Evolutionary conservation across 2,329 filamentous ascomycete genomes (phyloP).

Genomic region (Cladosporium sphaerospermum): DNA sequence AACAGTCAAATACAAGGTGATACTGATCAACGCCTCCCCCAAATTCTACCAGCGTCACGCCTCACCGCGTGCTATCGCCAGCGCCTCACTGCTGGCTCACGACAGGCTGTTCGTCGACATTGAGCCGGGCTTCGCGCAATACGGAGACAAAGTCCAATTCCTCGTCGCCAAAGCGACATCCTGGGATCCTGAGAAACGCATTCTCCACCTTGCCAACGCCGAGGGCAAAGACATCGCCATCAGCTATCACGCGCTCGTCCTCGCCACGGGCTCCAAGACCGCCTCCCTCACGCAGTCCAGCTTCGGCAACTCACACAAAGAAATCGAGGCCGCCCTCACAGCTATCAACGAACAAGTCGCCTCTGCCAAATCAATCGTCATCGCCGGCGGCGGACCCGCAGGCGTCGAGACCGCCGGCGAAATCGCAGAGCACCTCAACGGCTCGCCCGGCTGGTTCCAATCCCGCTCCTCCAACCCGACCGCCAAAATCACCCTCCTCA

Average conservation of each 20-base stretch:
- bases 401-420: slow-evolving; percentile 35
- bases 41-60: slow-evolving; percentile 48
- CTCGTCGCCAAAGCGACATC: slow-evolving; percentile 43
- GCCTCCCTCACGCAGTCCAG: slow-evolving; percentile 35
- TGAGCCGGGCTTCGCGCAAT: slow-evolving; percentile 40
- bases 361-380: slow-evolving; percentile 29
- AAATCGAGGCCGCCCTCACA: slow-evolving; percentile 21
- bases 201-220: slow-evolving; percentile 34
- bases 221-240: slow-evolving; percentile 29
- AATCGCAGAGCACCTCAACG: slow-evolving; percentile 32
- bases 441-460: slow-evolving; percentile 36
- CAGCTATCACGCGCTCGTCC: slow-evolving; percentile 46
- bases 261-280: slow-evolving; percentile 47
- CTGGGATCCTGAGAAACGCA: slow-evolving; percentile 37
- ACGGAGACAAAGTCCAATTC: slow-evolving; percentile 41
- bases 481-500: slow-evolving; percentile 38
- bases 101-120: slow-evolving; percentile 46
- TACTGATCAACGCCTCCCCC: slow-evolving; percentile 45
- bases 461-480: slow-evolving; percentile 29
- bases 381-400: slow-evolving; percentile 32
- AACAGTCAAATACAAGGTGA: slow-evolving; percentile 40
- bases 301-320: slow-evolving; percentile 25
- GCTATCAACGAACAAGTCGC: slow-evolving; percentile 27
- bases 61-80: slow-evolving; percentile 38
- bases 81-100: slow-evolving; percentile 37